Conservation (phyloP, 257 asterid genomes). For the Solanum infundibuliforme region DNA sequence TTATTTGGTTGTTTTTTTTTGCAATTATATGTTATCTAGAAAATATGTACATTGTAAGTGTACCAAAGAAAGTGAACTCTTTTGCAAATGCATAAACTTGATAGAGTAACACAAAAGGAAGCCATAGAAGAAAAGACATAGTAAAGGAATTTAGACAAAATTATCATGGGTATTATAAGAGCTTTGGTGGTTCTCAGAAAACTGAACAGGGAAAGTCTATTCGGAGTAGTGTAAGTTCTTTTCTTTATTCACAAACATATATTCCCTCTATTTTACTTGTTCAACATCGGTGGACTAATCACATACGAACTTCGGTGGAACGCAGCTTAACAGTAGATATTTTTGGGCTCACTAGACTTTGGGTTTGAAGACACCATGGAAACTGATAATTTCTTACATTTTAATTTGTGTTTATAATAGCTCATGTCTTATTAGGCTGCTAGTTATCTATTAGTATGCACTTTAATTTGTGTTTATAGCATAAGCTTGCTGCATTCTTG, state of each 20-base stretch:
- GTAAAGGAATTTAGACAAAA: not conserved
- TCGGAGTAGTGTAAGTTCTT: too few species aligned
- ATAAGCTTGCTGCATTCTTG: conserved; percentile 25
- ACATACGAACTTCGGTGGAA: too few species aligned
- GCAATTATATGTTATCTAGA: too few species aligned
- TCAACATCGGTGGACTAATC: too few species aligned
- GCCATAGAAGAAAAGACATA: not conserved
- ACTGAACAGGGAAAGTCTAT: too few species aligned
- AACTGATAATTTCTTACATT: conserved; percentile 12
- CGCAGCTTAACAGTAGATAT: not conserved
- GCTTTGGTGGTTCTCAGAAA: conserved; percentile 7
- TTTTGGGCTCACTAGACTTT: not conserved
- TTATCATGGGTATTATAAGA: not conserved
- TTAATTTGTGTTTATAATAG: not conserved
- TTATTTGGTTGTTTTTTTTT: too few species aligned
- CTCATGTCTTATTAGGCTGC: too few species aligned
- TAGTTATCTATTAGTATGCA: too few species aligned
- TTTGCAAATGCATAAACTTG: not conserved
- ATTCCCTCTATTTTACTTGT: too few species aligned
- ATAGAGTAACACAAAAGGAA: not conserved
- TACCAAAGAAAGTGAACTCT: not conserved
- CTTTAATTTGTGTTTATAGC: too few species aligned
- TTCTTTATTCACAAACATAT: too few species aligned
- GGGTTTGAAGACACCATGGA: not conserved
- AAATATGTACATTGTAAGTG: too few species aligned